These are phyloP conservation scores for Fraxinus greggii DNA, from an alignment of 305 asterid species.

Conservation along the genomic window DNA sequence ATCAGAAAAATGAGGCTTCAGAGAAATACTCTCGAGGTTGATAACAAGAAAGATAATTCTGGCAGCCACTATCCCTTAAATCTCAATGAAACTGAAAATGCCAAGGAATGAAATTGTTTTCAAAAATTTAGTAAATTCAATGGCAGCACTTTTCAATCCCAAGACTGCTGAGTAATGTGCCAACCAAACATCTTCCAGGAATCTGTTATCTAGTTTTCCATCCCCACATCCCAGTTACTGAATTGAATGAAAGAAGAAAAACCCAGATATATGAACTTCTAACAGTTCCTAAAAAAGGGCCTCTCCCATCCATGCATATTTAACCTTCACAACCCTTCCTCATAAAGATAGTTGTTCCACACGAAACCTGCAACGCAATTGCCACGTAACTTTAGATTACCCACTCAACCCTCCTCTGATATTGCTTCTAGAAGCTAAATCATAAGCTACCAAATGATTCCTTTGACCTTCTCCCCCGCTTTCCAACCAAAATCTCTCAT, in stretches of 20 bases:
- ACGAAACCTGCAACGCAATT: background rate
- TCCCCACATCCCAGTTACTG: background rate
- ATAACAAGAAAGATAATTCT: background rate
- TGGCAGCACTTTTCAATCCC: background rate
- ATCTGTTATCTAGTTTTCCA: background rate
- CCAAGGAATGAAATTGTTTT: background rate
- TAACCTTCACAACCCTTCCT: background rate
- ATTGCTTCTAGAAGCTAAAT: background rate
- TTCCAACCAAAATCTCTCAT: background rate
- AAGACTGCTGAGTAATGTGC: background rate
- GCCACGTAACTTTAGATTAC: background rate
- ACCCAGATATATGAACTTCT: background rate
- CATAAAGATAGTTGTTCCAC: background rate
- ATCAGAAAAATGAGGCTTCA: background rate
- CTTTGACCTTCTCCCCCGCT: background rate
- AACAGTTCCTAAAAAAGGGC: background rate
- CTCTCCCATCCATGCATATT: background rate
- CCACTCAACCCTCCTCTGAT: background rate
- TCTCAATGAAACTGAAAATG: background rate
- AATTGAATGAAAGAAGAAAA: background rate
- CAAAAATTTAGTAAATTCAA: background rate
- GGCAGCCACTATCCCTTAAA: background rate
- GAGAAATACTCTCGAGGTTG: background rate
- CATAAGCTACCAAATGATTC: background rate
- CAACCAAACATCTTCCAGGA: background rate